Evolutionary conservation across 2,329 filamentous ascomycete species (phyloP), one percentile per base, ranked within the genome.

Genomic region (Arthrobotrys entomopaga): DNA sequence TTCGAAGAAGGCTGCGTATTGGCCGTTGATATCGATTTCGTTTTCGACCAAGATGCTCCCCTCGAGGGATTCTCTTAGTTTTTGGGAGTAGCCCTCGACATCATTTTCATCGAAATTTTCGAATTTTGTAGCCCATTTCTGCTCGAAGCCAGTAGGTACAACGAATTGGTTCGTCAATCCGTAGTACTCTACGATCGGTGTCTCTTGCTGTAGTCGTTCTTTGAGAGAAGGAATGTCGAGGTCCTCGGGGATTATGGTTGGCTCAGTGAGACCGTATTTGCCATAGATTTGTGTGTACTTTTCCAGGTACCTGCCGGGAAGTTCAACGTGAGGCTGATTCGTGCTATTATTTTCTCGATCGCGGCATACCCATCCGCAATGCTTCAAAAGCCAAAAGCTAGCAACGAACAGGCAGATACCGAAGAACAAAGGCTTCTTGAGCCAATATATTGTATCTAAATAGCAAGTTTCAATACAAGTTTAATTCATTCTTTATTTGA

Each of bases 271-370:
- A 13, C 48, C 48, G 48, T 64, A 64, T 53, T 53, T 43, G 6
- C 48, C n/a, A 16, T 64, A 64, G 8, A 64, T 48, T 19, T 43
- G 3, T 3, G 34, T 11, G 13, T 53, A 54, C 26, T 22, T 56
- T 19, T 53, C 24, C 4, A 52, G 46, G 26, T 63, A 63, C 26
- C 38, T 3, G 24, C 49, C 78, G 3, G 78, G 79, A 63, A 76
- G 46, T 7, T 40, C 7, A 7, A 7, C 7, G 34, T 40, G 34
- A 7, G 34, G 13, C 13, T 40, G 34, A 13, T 40, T 40, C n/a
- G n/a, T n/a, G n/a, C n/a, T n/a, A n/a, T n/a, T n/a, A n/a, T n/a
- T n/a, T n/a, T n/a, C n/a, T n/a, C n/a, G n/a, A n/a, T n/a, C n/a
- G n/a, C n/a, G n/a, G n/a, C n/a, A n/a, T n/a, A n/a, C n/a, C n/a